Percentiles rank a stretch among this genome's conserved stretches.
Conservation (phyloP, 2,329 filamentous ascomycete species). For the Ophiostoma triangulosporum region DNA sequence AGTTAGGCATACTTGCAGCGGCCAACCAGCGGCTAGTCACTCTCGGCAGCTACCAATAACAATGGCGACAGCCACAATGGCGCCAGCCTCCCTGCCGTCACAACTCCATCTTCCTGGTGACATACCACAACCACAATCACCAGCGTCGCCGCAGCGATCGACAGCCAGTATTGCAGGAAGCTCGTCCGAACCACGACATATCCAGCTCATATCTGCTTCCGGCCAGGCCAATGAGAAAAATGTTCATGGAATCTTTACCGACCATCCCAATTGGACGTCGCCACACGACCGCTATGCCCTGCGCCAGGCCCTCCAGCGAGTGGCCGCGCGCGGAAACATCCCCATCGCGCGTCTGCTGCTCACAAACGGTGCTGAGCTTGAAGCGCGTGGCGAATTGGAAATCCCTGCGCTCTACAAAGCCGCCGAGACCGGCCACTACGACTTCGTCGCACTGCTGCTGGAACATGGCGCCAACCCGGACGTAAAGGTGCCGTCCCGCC, state of each 20-base stretch:
- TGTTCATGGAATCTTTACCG: conserved; percentile 23
- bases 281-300: conserved; percentile 23
- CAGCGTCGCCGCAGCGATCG: background rate
- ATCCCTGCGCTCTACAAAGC: conserved; percentile 25
- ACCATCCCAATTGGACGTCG: conserved; percentile 22
- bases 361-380: conserved; percentile 24
- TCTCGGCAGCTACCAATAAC: background rate
- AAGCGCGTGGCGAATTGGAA: conserved; percentile 23
- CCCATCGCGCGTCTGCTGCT: conserved; percentile 25
- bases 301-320: conserved; percentile 25
- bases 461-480: conserved; percentile 21
- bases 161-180: conserved; percentile 24
- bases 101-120: background rate
- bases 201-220: conserved; percentile 24
- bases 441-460: conserved; percentile 23
- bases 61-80: background rate
- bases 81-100: background rate
- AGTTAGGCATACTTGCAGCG: background rate
- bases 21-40: background rate
- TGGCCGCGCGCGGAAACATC: conserved; percentile 23
- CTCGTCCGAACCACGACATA: conserved; percentile 24
- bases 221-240: conserved; percentile 25
- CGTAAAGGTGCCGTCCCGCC: conserved; percentile 17
- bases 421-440: conserved; percentile 24
- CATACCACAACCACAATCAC: background rate